Conservation (phyloP, 2,329 filamentous ascomycete genomes). For the Aspergillus ibericus region DNA sequence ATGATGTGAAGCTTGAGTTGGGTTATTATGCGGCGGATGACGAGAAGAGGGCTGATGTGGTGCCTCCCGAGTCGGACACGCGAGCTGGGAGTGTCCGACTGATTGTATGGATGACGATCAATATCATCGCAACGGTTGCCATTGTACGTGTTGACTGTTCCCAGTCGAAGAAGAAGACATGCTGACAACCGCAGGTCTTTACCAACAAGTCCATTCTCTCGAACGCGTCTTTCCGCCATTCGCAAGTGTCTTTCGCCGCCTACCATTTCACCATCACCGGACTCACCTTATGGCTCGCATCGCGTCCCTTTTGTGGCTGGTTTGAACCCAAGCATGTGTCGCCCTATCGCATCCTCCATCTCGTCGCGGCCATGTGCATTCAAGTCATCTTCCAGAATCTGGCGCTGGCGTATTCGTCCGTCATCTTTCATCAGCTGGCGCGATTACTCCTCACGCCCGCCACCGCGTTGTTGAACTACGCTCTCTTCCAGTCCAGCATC, state of each 20-base stretch:
- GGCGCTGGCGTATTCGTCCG: constrained; percentile 21
- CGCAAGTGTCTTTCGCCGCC: constrained; percentile 23
- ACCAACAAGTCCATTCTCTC: constrained; percentile 24
- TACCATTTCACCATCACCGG: constrained; percentile 26
- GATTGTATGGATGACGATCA: constrained; percentile 20
- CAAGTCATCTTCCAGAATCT: constrained; percentile 26
- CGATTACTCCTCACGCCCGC: constrained; percentile 22
- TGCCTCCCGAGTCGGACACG: not conserved
- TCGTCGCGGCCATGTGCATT: constrained; percentile 22
- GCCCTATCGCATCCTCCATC: constrained; percentile 17
- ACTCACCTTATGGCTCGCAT: constrained; percentile 19
- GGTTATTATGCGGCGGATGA: not conserved
- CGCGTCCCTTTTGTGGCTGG: constrained; percentile 17
- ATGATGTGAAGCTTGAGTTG: not conserved
- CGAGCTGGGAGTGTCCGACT: constrained; percentile 3
- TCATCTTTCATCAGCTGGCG: constrained; percentile 25
- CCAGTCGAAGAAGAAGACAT: not conserved
- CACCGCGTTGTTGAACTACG: constrained; percentile 20
- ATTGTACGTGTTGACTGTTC: constrained; percentile 19
- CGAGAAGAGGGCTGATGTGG: not conserved
- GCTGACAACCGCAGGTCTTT: constrained; percentile 17
- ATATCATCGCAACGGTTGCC: constrained; percentile 21
- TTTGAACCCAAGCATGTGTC: constrained; percentile 20
- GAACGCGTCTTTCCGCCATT: constrained; percentile 19
- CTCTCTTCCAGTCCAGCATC: constrained; percentile 18